These are phyloP conservation scores for Colletotrichum spinosum DNA, from an alignment of 2,329 filamentous ascomycete genomes.

Conservation along the genomic window DNA sequence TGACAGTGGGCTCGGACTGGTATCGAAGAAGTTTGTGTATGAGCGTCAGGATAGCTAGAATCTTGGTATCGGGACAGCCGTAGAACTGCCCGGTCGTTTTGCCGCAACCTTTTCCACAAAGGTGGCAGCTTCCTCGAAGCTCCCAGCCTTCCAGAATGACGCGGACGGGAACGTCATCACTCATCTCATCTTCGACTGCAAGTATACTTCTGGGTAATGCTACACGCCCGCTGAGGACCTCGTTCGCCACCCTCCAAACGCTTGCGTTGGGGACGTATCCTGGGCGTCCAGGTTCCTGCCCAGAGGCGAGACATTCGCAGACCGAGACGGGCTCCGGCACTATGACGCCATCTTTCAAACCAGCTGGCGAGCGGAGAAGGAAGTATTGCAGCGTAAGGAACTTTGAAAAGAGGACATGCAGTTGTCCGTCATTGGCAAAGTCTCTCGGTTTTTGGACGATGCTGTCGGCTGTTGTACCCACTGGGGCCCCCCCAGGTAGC, in stretches of 20 bases:
- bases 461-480: no score
- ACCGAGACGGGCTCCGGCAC: conserved; percentile 15
- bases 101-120: conserved; percentile 42
- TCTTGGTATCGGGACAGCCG: conserved; percentile 38
- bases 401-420: no score
- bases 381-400: neutral
- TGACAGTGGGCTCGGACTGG: conserved; percentile 41
- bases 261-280: conserved; percentile 13
- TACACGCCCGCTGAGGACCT: conserved; percentile 34
- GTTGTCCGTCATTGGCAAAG: no score
- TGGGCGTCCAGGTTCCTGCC: neutral
- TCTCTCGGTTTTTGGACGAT: no score
- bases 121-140: conserved; percentile 40
- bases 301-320: conserved; percentile 7
- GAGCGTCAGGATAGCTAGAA: conserved; percentile 40
- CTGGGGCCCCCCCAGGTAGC: no score
- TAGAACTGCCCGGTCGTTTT: conserved; percentile 42
- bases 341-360: conserved; percentile 6
- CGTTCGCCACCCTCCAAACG: conserved; percentile 42
- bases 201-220: conserved; percentile 19
- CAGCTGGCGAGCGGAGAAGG: neutral
- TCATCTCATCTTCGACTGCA: conserved; percentile 37
- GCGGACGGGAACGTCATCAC: conserved; percentile 42
- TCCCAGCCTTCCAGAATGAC: conserved; percentile 44
- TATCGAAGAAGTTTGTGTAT: conserved; percentile 43